Conservation (phyloP, 768 basidiomycete species). For the Leccinum broughii region DNA sequence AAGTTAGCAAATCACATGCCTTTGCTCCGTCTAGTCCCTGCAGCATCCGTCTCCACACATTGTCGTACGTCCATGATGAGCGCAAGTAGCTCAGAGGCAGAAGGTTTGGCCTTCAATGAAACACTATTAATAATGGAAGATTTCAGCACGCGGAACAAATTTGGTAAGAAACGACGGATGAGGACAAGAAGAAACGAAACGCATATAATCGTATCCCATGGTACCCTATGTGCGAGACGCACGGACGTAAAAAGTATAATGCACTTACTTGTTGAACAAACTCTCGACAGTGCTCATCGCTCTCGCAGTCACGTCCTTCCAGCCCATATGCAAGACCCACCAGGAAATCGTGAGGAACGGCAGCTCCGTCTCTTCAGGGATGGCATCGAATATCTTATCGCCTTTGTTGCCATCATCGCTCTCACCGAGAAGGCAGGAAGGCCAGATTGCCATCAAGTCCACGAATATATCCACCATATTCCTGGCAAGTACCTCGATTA, state of each 20-base stretch:
- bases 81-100: no score
- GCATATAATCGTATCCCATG: neutral
- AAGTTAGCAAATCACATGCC: no score
- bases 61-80: no score
- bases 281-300: constrained; percentile 76
- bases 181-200: neutral
- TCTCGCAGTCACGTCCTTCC: constrained; percentile 73
- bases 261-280: constrained; percentile 77
- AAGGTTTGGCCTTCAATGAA: no score
- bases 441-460: no score
- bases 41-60: no score
- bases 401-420: no score
- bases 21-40: no score
- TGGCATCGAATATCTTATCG: no score
- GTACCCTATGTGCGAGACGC: neutral
- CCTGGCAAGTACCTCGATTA: neutral
- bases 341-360: constrained; percentile 71
- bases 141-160: neutral
- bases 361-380: no score
- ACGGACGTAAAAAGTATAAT: neutral
- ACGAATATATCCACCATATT: constrained; percentile 35
- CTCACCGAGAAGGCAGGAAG: no score
- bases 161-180: neutral
- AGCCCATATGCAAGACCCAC: constrained; percentile 63
- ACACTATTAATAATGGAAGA: no score